Base-by-base conservation (phyloP, 2,329 filamentous ascomycete species). In the Fusarium sp. region DNA sequence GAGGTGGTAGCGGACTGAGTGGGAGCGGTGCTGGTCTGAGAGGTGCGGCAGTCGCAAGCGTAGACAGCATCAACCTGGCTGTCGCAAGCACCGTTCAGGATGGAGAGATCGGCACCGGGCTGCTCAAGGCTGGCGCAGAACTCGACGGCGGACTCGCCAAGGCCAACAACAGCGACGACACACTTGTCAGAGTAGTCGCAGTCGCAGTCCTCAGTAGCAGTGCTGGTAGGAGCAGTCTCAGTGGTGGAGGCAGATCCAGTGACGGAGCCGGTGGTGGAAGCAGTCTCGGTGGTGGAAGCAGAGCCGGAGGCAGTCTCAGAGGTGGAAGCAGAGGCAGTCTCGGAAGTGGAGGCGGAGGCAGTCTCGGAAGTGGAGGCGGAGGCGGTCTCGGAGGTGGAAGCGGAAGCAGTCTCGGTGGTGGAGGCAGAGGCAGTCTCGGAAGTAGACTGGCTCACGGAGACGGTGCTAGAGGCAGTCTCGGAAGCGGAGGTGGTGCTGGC, bases 401-500 rank as follows among this genome's bases (percentile, higher is more conserved):
- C 20, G 20, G 20, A 20, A 20, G 27, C 27, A 30, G 27, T 30
- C 27, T 30, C 27, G 14, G 67, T 58, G 30, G 71, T 63, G 20
- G 66, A 54, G 30, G 68, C 20, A 20, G 70, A 65, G 11, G 68
- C 27, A 43, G 39, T 43, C 39, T 43, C 39, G 3, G n/a, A 43
- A 20, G 39, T 43, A 20, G 20, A 20, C 20, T 20, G 20, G 20
- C 20, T 20, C 20, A 20, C 20, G 20, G 20, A 20, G 20, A 20
- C 20, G 20, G 20, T 20, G 20, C 20, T 20, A 20, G 20, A 20
- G 20, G 27, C 27, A 30, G 27, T 30, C 27, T 30, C 27, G 14
- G 67, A 60, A 27, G 71, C 64, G 20, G 66, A 54, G 30, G 68
- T 37, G 14, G 64, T 64, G 23, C 23, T 50, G 45, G 45, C 25